Evolutionary conservation across 2,329 filamentous ascomycete genomes (phyloP).

Genomic region (Colletotrichum liaoningense): DNA sequence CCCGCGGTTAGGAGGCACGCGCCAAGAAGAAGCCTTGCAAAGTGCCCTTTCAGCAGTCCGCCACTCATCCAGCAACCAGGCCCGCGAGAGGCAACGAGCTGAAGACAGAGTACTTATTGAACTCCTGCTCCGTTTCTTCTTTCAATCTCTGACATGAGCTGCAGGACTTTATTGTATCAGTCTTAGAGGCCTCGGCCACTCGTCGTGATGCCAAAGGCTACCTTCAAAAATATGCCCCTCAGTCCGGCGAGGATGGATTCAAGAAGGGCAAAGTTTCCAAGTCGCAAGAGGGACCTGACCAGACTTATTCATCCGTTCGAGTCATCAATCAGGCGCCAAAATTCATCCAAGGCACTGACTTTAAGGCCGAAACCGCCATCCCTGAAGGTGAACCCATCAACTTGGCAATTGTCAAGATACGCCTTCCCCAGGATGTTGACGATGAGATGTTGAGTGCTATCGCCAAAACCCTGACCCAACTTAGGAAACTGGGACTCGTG

Average conservation of each 20-base stretch:
- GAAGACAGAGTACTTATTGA: conserved; percentile 56
- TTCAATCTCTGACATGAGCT: conserved; percentile 18
- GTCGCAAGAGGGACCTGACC: conserved; percentile 5
- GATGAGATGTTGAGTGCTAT: conserved; percentile 78
- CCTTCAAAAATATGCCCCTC: conserved; percentile 79
- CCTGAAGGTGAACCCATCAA: conserved; percentile 56
- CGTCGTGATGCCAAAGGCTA: conserved; percentile 94
- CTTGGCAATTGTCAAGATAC: conserved; percentile 87
- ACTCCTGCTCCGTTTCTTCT: no score
- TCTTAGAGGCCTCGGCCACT: conserved; percentile 89
- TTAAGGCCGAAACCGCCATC: neutral
- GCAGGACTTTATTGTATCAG: conserved; percentile 86
- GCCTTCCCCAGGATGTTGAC: conserved; percentile 77
- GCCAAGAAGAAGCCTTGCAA: conserved; percentile 29
- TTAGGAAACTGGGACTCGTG: conserved; percentile 82
- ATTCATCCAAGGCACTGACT: conserved; percentile 48
- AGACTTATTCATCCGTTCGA: conserved; percentile 40
- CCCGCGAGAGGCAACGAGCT: conserved; percentile 56
- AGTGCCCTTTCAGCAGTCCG: conserved; percentile 27
- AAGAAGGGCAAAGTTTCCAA: conserved; percentile 9
- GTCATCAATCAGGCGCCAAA: conserved; percentile 46
- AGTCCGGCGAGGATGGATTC: conserved; percentile 9
- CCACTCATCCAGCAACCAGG: conserved; percentile 28
- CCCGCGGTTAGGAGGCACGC: conserved; percentile 12
- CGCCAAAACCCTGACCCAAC: conserved; percentile 84